Base-by-base conservation (phyloP, 495 filamentous ascomycete species). In the Ascodesmis nigricans region DNA sequence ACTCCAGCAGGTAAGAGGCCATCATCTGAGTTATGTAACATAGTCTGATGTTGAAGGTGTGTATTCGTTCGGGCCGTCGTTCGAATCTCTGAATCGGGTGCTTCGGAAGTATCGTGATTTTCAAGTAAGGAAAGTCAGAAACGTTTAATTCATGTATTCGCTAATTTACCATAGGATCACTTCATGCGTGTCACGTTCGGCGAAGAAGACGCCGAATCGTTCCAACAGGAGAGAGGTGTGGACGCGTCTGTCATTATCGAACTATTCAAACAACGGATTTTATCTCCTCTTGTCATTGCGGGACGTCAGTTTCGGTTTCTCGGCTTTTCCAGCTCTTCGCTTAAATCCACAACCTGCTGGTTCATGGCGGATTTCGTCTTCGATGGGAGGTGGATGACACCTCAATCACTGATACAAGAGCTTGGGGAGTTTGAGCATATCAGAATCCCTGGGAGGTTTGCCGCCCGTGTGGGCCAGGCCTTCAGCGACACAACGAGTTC, bases 271-370 rank as follows among this genome's bases (percentile, higher is more conserved):
- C n/a, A n/a, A n/a, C n/a, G n/a, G n/a, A n/a, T n/a, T n/a, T n/a
- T n/a, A n/a, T n/a, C n/a, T n/a, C n/a, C 31, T 1, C 64, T 84
- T 18, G 48, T 53, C 3, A 67, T 87, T 25, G 74, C 63, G 9
- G 76, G 70, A 3, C 11, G 35, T 6, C 31, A 43, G 0, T 90
- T 69, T 45, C 47, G 52, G 4, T 84, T 84, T 44, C 56, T 84
- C 0, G 79, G 78, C 1, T 90, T 83, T 47, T 83, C 77, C 0
- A 76, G 81, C 49, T 82, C 76, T 0, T 80, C 75, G 0, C 58
- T 90, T 19, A 59, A 75, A 6, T 51, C 60, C 5, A 73, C 76
- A 35, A 65, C 69, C 0, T 69, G 64, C 29, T 81, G 76, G 76
- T 78, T 81, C 40, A 71, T 72, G 55, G 69, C 76, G 0, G 65